Base-by-base conservation (phyloP, 805 yeast species). In the Kregervanrija fluxuum region DNA sequence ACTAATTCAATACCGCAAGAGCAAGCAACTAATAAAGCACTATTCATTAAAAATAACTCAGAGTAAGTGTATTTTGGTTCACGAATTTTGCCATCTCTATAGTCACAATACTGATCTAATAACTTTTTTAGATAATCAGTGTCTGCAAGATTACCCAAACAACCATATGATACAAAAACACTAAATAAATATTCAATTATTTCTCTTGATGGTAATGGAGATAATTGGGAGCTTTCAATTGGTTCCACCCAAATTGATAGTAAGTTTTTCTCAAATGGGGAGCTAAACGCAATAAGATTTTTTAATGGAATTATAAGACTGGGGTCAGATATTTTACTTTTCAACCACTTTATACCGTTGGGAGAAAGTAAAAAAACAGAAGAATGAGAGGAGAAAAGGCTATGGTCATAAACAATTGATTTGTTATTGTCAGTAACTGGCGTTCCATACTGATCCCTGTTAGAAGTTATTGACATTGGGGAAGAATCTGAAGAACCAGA, bases 341-440 rank as follows among this genome's bases (percentile, higher is more conserved):
- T 54, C 9, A 74, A 49, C 75, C 77, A 70, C 35, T 54, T 52
- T 6, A 73, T 33, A 10, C 79, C 78, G 34, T 53, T 47, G 3
- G 60, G 52, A 5, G 74, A 66, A 38, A 73, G 62, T n/a, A 73
- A 48, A 1, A 75, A 68, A 42, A 72, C 57, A 1, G 67, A 54
- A 1, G 64, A 51, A 42, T 66, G 66, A 22, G 28, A 22, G 4
- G 28, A 22, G 6, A 22, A 22, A 22, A 22, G 28, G 28, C 28
- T 22, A 5, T 22, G 28, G 8, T 22, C 8, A 22, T 22, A 22
- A 22, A 22, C 28, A 22, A 6, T 6, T 22, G 28, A 22, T 22
- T 22, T 22, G 28, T 22, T 22, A 22, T 8, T 6, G 2, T 22
- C 28, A 22, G 28, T 5, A 4, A 8, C 5, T 22, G 28, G 28